These are phyloP conservation scores for Cajanus cajan DNA, from an alignment of 306 rosid genomes.

Conservation along the genomic window DNA sequence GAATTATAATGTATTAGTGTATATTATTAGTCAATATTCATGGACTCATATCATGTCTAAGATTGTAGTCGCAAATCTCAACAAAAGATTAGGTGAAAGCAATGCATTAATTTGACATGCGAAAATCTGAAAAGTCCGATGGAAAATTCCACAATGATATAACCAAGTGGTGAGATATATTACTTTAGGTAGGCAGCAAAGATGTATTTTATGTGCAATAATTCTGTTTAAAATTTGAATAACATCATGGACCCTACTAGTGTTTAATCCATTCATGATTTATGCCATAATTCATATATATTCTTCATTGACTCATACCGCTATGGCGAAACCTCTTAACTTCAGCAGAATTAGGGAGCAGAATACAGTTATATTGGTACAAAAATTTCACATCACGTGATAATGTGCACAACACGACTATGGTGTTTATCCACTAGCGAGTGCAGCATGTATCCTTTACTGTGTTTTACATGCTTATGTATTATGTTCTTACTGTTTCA, in stretches of 20 bases:
- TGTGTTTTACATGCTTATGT: not conserved
- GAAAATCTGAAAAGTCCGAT: not conserved
- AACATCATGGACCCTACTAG: conserved; percentile 19
- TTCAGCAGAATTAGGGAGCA: not conserved
- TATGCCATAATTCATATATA: conserved; percentile 9
- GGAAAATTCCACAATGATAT: not conserved
- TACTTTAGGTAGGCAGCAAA: not conserved
- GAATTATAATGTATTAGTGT: not conserved
- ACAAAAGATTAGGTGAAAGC: conserved; percentile 45
- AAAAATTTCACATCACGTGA: not conserved
- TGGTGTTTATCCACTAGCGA: not conserved
- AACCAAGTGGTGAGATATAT: not conserved
- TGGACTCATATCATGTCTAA: not conserved
- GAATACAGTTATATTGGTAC: not conserved
- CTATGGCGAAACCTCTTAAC: not conserved
- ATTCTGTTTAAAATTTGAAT: conserved; percentile 3
- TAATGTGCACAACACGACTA: not conserved
- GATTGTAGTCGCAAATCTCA: conserved; percentile 21
- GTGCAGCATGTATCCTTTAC: not conserved
- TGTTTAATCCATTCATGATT: not conserved
- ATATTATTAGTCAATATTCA: not conserved
- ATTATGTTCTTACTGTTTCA: too few relatives aligned
- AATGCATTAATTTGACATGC: conserved; percentile 21
- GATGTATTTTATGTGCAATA: not conserved
- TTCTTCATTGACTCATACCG: not conserved